Base-by-base conservation (phyloP, 257 asterid genomes). In the Paulownia fortunei region DNA sequence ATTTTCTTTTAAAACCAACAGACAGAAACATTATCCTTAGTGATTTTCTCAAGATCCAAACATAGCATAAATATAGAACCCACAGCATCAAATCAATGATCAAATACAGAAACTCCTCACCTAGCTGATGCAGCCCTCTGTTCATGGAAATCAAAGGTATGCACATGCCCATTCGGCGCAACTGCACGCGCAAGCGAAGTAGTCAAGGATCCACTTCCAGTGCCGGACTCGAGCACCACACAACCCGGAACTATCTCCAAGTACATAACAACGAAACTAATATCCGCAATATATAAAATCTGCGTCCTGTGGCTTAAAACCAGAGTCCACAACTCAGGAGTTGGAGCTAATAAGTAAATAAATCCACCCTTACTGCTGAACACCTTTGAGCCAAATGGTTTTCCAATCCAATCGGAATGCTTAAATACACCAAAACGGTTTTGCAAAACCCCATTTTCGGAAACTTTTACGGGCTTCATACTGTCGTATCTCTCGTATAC, bases 221-320 rank as follows among this genome's bases (percentile, higher is more conserved):
- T 96, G 21, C 99, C 99, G 0, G 98, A 93, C 79, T 96, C 99
- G 24, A 96, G 97, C 82, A 96, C 98, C 73, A 92, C 78, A 37
- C 95, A 96, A 32, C 98, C 98, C 8, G 99, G 97, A 82, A 92
- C 87, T 21, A 93, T 70, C 83, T 93, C 99, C 94, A 96, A 79
- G 79, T 87, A 96, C 96, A 86, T 90, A 18, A 96, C 83, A 41
- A 96, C 96, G 39, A 96, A 93, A 79, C 98, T 93, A 74, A 96
- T 92, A 81, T 96, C 99, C 19, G 97, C 98, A n/a, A 93, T 82
- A 77, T 96, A 96, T 1, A 93, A 86, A 81, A 96, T 96, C 86
- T 96, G 99, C 39, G 99, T 96, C 87, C 99, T 87, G 83, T 96
- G 99, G 87, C 98, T 96, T 69, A 96, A 77, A 63, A 96, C 98